Conservation (phyloP, 2,329 filamentous ascomycete species). For the Ampelomyces quisqualis region DNA sequence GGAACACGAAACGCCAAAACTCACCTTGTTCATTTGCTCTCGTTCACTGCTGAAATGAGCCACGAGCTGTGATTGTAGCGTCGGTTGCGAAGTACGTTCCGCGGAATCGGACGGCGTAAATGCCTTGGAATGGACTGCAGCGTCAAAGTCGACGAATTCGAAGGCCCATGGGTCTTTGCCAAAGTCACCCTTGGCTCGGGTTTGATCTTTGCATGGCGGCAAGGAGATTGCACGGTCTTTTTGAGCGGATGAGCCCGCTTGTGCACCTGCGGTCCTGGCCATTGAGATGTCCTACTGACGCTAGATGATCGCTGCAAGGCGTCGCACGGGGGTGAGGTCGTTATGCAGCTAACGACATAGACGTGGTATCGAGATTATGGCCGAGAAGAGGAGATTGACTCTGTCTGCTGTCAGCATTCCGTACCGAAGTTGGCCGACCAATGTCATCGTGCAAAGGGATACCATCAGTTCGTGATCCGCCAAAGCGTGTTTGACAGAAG, state of each 20-base stretch:
- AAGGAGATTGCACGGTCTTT: conserved; percentile 1
- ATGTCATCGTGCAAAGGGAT: background rate
- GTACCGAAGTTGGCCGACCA: background rate
- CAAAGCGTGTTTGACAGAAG: background rate
- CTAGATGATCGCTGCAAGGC: too few species aligned
- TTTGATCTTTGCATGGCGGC: background rate
- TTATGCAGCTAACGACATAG: conserved; percentile 2
- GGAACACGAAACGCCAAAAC: conserved; percentile 5
- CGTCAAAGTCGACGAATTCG: background rate
- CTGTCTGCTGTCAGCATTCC: background rate
- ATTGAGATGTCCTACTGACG: too few species aligned
- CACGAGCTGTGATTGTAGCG: background rate
- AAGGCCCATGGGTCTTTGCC: conserved; percentile 5
- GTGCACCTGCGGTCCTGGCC: too few species aligned
- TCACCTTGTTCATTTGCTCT: conserved; percentile 5
- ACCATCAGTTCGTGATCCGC: background rate
- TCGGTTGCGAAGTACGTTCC: background rate
- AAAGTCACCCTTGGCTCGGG: background rate
- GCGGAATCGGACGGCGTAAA: background rate
- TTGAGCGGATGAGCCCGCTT: background rate
- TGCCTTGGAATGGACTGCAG: background rate
- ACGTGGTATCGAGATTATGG: background rate
- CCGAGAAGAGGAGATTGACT: background rate
- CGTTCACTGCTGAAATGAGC: background rate
- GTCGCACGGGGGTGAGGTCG: too few species aligned